Evolutionary conservation across 805 yeast species (phyloP).

Genomic region (Metschnikowia corniflorae): DNA sequence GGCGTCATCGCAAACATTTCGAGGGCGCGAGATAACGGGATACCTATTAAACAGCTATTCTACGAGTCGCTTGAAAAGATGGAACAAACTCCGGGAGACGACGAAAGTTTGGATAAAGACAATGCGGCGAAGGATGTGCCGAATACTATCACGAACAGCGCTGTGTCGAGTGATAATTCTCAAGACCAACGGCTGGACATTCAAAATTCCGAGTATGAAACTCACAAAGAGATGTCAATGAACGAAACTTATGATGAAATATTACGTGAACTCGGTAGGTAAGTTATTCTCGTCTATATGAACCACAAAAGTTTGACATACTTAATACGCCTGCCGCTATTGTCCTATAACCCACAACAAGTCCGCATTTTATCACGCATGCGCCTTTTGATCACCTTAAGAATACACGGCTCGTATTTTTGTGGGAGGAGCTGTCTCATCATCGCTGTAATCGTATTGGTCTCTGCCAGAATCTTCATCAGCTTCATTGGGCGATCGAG

Average conservation of each 20-base stretch:
- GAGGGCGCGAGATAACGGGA: conserved; percentile 30
- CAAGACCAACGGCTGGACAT: too few species aligned
- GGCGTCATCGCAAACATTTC: conserved; percentile 30
- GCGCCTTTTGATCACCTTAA: background rate
- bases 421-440: conserved; percentile 24
- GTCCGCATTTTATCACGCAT: too few species aligned
- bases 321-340: too few species aligned
- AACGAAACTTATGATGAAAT: conserved; percentile 22
- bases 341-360: too few species aligned
- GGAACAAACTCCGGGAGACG: background rate
- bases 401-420: conserved; percentile 14
- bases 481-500: conserved; percentile 11
- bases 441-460: conserved; percentile 30
- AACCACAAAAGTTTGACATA: too few species aligned
- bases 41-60: conserved; percentile 26
- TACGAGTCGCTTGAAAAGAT: too few species aligned
- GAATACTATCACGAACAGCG: too few species aligned
- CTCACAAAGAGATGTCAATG: conserved; percentile 3
- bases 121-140: too few species aligned
- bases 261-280: conserved; percentile 15
- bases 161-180: too few species aligned
- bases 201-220: too few species aligned
- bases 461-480: conserved; percentile 12
- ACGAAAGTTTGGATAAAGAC: too few species aligned
- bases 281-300: too few species aligned